Conservation (phyloP, 2,329 filamentous ascomycete species). For the Diaporthe amygdali region DNA sequence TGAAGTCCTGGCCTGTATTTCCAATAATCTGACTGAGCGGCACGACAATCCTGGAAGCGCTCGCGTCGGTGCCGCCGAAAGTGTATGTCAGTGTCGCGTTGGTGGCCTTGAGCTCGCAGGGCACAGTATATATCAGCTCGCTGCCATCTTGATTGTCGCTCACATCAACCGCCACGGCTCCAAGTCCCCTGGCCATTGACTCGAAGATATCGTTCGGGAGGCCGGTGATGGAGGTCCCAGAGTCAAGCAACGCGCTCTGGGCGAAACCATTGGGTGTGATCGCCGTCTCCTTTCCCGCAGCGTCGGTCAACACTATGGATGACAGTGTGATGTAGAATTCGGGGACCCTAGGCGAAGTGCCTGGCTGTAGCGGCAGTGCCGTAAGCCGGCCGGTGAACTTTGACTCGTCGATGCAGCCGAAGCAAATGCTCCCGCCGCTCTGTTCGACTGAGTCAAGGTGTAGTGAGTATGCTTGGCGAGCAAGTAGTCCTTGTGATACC, state of each 20-base stretch:
- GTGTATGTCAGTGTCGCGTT: background rate
- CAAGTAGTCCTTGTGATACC: background rate
- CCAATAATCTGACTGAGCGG: background rate
- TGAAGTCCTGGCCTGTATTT: background rate
- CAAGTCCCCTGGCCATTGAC: background rate
- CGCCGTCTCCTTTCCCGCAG: background rate
- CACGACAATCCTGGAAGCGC: background rate
- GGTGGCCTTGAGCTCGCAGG: background rate
- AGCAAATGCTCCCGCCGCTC: background rate
- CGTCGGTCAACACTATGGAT: background rate
- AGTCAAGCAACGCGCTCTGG: conserved; percentile 1
- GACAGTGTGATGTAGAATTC: conserved; percentile 3
- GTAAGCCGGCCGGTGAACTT: conserved; percentile 2
- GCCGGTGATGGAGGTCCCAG: background rate
- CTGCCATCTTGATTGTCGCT: background rate
- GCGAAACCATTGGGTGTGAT: background rate
- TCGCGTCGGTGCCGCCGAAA: background rate
- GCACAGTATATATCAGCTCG: background rate
- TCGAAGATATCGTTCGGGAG: background rate
- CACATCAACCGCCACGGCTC: background rate
- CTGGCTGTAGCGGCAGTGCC: background rate
- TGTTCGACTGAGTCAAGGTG: background rate
- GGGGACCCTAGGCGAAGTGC: background rate
- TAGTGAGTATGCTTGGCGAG: background rate
- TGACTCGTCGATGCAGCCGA: conserved; percentile 10